A percentile compares a stretch with the other conserved stretches of the same genome.
Evolutionary conservation across 1,284 basidiomycete species (phyloP).

Genomic region (Cryptococcus deneoformans): DNA sequence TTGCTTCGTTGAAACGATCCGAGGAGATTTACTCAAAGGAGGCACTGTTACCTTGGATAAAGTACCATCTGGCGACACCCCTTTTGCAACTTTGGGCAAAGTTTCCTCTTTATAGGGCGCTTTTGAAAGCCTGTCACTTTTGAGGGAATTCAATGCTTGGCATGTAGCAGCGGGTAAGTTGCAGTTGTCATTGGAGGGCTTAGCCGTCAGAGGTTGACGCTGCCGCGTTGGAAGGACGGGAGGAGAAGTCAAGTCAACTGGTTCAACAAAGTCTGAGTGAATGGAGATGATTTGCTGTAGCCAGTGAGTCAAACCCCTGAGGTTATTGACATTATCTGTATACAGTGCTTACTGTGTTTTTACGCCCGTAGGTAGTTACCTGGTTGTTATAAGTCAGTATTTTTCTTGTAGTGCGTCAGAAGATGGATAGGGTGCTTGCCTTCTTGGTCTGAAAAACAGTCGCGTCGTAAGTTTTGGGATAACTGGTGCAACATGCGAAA

Average conservation of each 20-base stretch:
- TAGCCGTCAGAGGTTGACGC: slow-evolving; percentile 23
- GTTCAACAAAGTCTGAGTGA: slow-evolving; percentile 22
- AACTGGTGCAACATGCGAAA: too few species aligned
- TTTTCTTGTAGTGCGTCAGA: background rate
- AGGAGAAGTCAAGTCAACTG: slow-evolving; percentile 1
- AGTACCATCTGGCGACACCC: too few species aligned
- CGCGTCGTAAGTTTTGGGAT: slow-evolving; percentile 1
- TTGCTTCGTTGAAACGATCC: too few species aligned
- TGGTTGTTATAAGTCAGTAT: slow-evolving; percentile 4
- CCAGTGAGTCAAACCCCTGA: background rate
- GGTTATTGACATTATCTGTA: too few species aligned
- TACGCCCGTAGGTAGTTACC: slow-evolving; percentile 45
- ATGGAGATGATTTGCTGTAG: slow-evolving; percentile 39
- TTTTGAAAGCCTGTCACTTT: too few species aligned
- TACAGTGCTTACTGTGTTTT: slow-evolving; percentile 32
- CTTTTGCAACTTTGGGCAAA: background rate
- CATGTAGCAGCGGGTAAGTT: slow-evolving; percentile 5
- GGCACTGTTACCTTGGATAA: too few species aligned
- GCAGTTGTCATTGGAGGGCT: slow-evolving; percentile 17
- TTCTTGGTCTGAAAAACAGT: slow-evolving; percentile 43
- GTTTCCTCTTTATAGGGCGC: too few species aligned
- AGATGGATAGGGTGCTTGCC: slow-evolving; percentile 16
- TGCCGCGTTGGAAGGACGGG: slow-evolving; percentile 5
- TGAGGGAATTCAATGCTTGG: too few species aligned
- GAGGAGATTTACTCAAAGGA: too few species aligned